Percentiles rank a stretch among this genome's conserved stretches.
Evolutionary conservation across 441 rosid genomes (phyloP).

Genomic region (Erodium chrysanthum): DNA sequence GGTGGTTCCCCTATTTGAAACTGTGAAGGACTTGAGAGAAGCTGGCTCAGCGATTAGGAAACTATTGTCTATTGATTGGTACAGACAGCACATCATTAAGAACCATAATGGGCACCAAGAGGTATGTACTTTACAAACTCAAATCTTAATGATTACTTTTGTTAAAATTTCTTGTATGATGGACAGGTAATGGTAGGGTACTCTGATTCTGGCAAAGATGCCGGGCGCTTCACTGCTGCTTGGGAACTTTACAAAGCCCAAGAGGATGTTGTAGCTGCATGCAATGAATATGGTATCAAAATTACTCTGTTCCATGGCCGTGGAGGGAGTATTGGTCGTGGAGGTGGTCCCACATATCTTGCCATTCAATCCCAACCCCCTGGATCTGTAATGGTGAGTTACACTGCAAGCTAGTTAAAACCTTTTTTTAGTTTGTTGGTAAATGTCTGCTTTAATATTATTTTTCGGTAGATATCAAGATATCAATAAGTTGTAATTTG

Average conservation of each 20-base stretch:
- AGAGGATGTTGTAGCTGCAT: constrained; percentile 45
- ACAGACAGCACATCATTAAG: constrained; percentile 34
- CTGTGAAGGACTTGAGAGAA: constrained; percentile 35
- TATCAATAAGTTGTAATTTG: neutral
- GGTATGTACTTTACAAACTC: neutral
- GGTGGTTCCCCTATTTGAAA: constrained; percentile 60
- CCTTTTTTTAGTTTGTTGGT: neutral
- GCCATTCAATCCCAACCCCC: constrained; percentile 67
- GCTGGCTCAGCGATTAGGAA: constrained; percentile 33
- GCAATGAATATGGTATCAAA: constrained; percentile 50
- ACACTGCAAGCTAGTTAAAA: neutral
- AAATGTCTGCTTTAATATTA: neutral
- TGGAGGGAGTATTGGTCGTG: constrained; percentile 63
- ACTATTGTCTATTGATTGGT: constrained; percentile 59
- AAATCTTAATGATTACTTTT: neutral
- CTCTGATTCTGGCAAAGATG: constrained; percentile 64
- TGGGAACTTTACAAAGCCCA: constrained; percentile 55
- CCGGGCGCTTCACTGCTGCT: constrained; percentile 62
- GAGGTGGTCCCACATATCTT: constrained; percentile 68
- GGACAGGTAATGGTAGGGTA: constrained; percentile 52
- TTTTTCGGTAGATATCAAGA: neutral
- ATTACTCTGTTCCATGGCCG: constrained; percentile 61
- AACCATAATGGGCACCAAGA: constrained; percentile 40
- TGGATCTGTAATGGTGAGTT: constrained; percentile 1
- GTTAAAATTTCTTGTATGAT: neutral